Evolutionary conservation across 2,329 filamentous ascomycete species (phyloP).

Genomic region (Aspergillus sp.): DNA sequence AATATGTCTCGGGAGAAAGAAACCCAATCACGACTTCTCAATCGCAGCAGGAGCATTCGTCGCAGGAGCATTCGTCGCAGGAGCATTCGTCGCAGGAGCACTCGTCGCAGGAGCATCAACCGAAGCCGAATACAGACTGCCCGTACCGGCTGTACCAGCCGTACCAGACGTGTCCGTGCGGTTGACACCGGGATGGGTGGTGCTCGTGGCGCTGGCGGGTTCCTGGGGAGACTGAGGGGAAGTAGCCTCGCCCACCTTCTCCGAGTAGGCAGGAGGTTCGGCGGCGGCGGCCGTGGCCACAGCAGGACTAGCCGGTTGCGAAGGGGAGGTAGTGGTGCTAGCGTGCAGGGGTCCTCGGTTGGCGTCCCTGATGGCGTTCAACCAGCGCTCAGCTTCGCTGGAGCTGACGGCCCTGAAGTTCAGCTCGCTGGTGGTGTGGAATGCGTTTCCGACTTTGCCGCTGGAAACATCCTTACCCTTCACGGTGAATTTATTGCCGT

Average conservation of each 20-base stretch:
- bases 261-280: conserved; percentile 26
- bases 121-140: conserved; percentile 1
- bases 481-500: conserved; percentile 83
- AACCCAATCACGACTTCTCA: background rate
- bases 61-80: background rate
- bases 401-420: conserved; percentile 84
- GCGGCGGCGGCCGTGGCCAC: background rate
- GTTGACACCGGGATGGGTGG: background rate
- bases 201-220: background rate
- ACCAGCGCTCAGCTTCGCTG: conserved; percentile 82
- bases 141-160: background rate
- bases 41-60: background rate
- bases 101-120: background rate
- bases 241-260: conserved; percentile 18
- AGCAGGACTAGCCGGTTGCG: conserved; percentile 14
- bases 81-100: background rate
- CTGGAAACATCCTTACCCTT: conserved; percentile 91
- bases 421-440: conserved; percentile 76
- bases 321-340: conserved; percentile 10
- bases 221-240: background rate
- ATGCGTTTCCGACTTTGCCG: conserved; percentile 72
- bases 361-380: conserved; percentile 60
- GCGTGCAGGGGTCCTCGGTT: conserved; percentile 16
- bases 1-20: background rate
- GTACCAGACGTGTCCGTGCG: background rate